A percentile compares a stretch with the other conserved stretches of the same genome.
phyloP scores from a whole-genome alignment of 352 stramenopile genomes.

The Thraustochytrium sp. region DNA sequence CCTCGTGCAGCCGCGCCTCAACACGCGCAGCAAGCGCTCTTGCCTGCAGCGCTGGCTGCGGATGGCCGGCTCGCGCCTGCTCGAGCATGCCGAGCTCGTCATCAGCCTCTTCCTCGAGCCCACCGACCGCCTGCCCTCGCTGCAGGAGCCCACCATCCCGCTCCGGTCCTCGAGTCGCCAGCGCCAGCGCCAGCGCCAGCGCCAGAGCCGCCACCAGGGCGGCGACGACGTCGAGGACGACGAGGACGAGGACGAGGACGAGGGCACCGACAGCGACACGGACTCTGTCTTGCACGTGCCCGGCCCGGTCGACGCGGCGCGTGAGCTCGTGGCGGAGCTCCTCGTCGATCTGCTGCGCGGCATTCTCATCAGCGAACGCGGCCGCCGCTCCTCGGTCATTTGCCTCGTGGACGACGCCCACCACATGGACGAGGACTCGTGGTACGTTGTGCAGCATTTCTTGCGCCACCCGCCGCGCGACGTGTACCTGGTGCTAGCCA shows the following conservation, averaged over 20 bases:
- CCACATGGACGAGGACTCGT: not conserved
- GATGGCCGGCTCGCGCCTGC: not conserved
- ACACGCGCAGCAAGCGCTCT: not conserved
- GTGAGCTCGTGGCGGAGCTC: not conserved
- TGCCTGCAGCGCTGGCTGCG: not conserved
- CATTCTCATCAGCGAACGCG: not conserved
- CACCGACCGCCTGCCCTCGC: not conserved
- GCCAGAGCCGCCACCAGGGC: no score
- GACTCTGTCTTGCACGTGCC: not conserved
- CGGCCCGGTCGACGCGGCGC: not conserved
- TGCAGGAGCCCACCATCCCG: not conserved
- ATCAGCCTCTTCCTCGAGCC: not conserved
- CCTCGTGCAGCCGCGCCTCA: not conserved
- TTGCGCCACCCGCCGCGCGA: not conserved
- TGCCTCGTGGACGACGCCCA: slow-evolving; percentile 13
- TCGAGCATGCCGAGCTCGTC: not conserved
- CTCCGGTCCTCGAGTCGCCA: no score
- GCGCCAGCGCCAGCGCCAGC: no score
- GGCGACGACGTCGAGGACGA: no score
- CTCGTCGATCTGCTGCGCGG: not conserved
- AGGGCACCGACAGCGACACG: not conserved
- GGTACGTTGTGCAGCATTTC: not conserved
- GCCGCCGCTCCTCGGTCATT: not conserved
- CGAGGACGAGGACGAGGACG: no score
- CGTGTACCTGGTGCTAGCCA: not conserved